Percentiles rank a stretch among this genome's conserved stretches.
phyloP scores from a whole-genome alignment of 805 yeast species.

The Candida ortonii region DNA sequence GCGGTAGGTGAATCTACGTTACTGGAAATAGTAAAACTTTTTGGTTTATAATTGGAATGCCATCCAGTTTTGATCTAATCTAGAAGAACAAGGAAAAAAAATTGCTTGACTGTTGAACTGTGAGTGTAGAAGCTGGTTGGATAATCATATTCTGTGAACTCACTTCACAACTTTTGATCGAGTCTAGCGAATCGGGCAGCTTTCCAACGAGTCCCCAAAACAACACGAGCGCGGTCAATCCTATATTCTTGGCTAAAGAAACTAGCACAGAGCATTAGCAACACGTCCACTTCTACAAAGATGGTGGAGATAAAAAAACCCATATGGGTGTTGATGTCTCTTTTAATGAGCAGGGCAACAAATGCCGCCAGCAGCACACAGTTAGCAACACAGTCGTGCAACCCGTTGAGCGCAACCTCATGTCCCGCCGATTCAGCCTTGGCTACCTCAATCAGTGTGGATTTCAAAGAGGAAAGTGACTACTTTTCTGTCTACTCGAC shows the following conservation, averaged over 20 bases:
- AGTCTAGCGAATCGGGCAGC: too few relatives aligned
- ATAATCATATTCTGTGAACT: too few relatives aligned
- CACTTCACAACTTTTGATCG: too few relatives aligned
- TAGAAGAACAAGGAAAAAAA: too few relatives aligned
- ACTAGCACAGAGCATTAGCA: not conserved
- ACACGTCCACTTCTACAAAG: not conserved
- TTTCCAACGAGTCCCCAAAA: too few relatives aligned
- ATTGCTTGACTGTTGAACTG: too few relatives aligned
- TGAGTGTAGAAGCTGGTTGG: too few relatives aligned
- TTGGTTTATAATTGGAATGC: too few relatives aligned
- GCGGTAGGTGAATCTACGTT: too few relatives aligned
- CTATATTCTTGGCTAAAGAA: not conserved
- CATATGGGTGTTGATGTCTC: conserved; percentile 4
- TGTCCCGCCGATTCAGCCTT: conserved; percentile 55
- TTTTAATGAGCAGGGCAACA: conserved; percentile 6
- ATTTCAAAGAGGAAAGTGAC: conserved; percentile 47
- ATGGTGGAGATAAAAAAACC: conserved; percentile 4
- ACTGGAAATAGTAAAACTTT: too few relatives aligned
- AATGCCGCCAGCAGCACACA: conserved; percentile 11
- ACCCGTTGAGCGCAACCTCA: conserved; percentile 29
- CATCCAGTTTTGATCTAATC: too few relatives aligned
- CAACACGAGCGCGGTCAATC: too few relatives aligned
- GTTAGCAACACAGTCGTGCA: conserved; percentile 27
- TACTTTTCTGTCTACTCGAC: conserved; percentile 43
- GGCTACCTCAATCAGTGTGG: conserved; percentile 50